A percentile compares a stretch with the other conserved stretches of the same genome.
phyloP scores from a whole-genome alignment of 2,329 filamentous ascomycete species.

The Fusarium sp. region DNA sequence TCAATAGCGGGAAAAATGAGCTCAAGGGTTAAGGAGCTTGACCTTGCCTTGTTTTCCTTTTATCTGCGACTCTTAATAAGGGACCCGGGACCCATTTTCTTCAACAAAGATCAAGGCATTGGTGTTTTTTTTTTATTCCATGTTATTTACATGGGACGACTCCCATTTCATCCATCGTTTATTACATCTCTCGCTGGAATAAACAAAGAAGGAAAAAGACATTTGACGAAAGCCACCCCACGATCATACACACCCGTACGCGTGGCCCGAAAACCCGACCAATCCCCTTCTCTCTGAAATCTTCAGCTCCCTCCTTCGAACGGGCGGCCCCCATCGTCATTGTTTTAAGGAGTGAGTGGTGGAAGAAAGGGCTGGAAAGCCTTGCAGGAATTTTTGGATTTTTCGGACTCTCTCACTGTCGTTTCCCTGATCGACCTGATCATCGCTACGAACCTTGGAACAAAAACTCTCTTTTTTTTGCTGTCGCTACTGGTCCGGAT shows the following conservation, averaged over 20 bases:
- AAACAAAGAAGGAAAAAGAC: neutral
- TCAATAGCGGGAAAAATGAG: conserved; percentile 6
- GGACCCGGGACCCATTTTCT: neutral
- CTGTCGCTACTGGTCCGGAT: conserved; percentile 31
- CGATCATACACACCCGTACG: conserved; percentile 22
- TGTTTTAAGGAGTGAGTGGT: neutral
- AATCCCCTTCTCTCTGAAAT: conserved; percentile 17
- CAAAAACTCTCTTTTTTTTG: conserved; percentile 10
- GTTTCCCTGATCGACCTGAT: conserved; percentile 8
- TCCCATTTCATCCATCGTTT: neutral
- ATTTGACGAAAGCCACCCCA: conserved; percentile 19
- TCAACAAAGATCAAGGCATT: neutral
- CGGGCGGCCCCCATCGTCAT: neutral
- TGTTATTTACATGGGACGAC: conserved; percentile 3
- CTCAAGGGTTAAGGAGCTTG: neutral
- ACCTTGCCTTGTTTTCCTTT: neutral
- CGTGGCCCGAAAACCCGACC: conserved; percentile 17
- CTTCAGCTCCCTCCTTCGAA: conserved; percentile 16
- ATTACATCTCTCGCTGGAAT: neutral
- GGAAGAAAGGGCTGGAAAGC: conserved; percentile 25
- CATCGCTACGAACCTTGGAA: conserved; percentile 20
- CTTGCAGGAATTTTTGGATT: neutral
- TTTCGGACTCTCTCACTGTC: conserved; percentile 1
- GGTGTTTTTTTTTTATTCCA: neutral
- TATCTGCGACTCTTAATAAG: neutral